Conservation (phyloP, 345 rosid genomes). For the Camelina hispida region DNA sequence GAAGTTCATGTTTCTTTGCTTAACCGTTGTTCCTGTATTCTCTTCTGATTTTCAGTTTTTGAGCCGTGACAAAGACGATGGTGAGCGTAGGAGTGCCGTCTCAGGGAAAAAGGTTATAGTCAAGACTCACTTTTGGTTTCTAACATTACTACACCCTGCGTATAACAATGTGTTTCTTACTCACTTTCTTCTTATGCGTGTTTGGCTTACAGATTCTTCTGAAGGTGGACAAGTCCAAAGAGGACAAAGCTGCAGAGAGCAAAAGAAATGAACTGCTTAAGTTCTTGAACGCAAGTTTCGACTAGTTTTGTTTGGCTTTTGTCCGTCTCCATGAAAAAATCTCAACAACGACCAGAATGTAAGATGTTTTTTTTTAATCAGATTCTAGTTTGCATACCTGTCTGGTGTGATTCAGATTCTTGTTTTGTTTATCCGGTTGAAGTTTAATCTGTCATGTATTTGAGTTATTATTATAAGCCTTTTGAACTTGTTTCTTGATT, state of each 20-base stretch:
- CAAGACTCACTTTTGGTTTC: not conserved
- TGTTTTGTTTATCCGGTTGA: constrained; percentile 18
- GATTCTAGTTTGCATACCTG: constrained; percentile 33
- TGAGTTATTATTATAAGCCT: constrained; percentile 14
- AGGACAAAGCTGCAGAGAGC: constrained; percentile 90
- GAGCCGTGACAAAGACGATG: constrained; percentile 75
- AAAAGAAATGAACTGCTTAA: constrained; percentile 90
- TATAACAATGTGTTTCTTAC: no score
- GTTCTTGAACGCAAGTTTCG: constrained; percentile 95
- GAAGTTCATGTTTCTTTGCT: not conserved
- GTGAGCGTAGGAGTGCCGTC: constrained; percentile 92
- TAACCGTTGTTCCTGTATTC: constrained; percentile 1
- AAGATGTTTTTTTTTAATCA: constrained; percentile 30
- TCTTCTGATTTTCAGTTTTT: constrained; percentile 60
- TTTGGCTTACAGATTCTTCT: constrained; percentile 66
- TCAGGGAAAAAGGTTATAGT: constrained; percentile 88
- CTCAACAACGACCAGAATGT: constrained; percentile 21
- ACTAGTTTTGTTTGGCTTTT: constrained; percentile 51
- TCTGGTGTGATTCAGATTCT: constrained; percentile 15
- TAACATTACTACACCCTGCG: not conserved
- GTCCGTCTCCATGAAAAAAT: constrained; percentile 1
- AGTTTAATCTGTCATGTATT: constrained; percentile 7
- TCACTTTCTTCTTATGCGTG: constrained; percentile 6
- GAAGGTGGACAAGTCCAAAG: constrained; percentile 93
- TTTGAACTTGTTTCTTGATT: constrained; percentile 5